phyloP scores from a whole-genome alignment of 2,329 filamentous ascomycete genomes.

The Cordyceps farinosa region DNA sequence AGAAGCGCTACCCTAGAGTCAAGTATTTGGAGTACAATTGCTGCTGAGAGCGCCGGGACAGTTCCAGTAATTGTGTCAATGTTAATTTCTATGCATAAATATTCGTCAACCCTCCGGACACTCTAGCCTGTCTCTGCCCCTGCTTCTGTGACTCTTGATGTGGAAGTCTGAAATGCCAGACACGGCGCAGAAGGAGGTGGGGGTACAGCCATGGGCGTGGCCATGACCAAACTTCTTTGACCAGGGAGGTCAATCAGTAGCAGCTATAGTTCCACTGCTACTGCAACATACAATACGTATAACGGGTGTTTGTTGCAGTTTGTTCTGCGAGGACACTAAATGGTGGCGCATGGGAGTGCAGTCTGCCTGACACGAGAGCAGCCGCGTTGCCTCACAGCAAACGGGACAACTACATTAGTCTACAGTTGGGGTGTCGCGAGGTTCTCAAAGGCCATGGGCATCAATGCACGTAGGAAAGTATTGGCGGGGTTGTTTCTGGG shows the following conservation, averaged over 20 bases:
- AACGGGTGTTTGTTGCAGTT: neutral
- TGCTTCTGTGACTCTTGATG: too few relatives aligned
- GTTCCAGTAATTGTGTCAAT: neutral
- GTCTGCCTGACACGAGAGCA: neutral
- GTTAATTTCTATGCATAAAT: too few relatives aligned
- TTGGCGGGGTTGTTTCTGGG: neutral
- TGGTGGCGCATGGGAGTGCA: neutral
- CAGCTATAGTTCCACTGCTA: too few relatives aligned
- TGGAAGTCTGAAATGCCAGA: too few relatives aligned
- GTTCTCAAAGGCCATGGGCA: neutral
- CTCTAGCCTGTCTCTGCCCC: too few relatives aligned
- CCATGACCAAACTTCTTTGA: too few relatives aligned
- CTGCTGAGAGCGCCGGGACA: too few relatives aligned
- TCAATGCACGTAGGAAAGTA: neutral
- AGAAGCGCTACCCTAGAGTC: neutral
- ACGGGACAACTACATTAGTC: neutral
- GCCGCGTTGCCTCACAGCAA: neutral
- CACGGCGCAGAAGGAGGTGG: too few relatives aligned
- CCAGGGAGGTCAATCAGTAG: too few relatives aligned
- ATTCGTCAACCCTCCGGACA: too few relatives aligned
- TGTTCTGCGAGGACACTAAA: neutral
- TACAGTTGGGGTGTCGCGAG: neutral
- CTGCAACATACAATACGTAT: too few relatives aligned
- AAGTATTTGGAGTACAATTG: neutral
- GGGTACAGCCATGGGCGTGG: too few relatives aligned